Percentiles rank a stretch among this genome's conserved stretches.
These are phyloP conservation scores for Athelia sp. DNA, from an alignment of 1,284 basidiomycete species.

Conservation along the genomic window DNA sequence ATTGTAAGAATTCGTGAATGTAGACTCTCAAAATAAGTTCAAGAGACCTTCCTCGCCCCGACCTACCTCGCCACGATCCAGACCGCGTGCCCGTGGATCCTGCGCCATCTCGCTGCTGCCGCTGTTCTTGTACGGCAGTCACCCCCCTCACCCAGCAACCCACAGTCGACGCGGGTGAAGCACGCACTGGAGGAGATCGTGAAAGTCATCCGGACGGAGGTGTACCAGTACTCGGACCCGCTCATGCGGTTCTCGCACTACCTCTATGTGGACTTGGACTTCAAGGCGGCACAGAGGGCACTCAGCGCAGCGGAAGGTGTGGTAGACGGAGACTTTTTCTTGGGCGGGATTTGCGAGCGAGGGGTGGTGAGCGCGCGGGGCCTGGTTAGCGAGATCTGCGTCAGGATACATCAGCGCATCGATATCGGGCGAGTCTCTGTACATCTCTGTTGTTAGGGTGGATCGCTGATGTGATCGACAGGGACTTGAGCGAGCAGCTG, in stretches of 20 bases:
- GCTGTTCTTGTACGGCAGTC: slow-evolving; percentile 89
- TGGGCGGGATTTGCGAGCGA: slow-evolving; percentile 86
- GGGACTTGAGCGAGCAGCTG: slow-evolving; percentile 88
- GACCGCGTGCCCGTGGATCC: slow-evolving; percentile 91
- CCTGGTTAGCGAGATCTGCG: slow-evolving; percentile 95
- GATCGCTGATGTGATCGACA: slow-evolving; percentile 22
- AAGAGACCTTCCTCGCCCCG: slow-evolving; percentile 94
- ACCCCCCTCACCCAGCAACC: slow-evolving; percentile 39
- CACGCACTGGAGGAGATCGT: slow-evolving; percentile 87
- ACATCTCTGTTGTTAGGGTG: background rate
- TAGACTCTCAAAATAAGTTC: too few species aligned
- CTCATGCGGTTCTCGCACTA: slow-evolving; percentile 92
- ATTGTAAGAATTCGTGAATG: too few species aligned
- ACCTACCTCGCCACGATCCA: slow-evolving; percentile 99
- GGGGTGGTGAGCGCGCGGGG: slow-evolving; percentile 93
- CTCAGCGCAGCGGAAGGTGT: slow-evolving; percentile 79
- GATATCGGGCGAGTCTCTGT: slow-evolving; percentile 75
- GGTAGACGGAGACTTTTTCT: slow-evolving; percentile 91
- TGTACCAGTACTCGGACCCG: slow-evolving; percentile 93
- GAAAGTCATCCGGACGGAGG: slow-evolving; percentile 87
- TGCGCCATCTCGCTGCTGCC: slow-evolving; percentile 92
- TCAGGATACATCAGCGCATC: slow-evolving; percentile 94
- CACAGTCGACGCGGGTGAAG: slow-evolving; percentile 64
- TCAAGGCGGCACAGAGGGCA: slow-evolving; percentile 84
- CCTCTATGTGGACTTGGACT: slow-evolving; percentile 91